These are phyloP conservation scores for Euclidium syriacum DNA, from an alignment of 345 rosid species.

Conservation along the genomic window DNA sequence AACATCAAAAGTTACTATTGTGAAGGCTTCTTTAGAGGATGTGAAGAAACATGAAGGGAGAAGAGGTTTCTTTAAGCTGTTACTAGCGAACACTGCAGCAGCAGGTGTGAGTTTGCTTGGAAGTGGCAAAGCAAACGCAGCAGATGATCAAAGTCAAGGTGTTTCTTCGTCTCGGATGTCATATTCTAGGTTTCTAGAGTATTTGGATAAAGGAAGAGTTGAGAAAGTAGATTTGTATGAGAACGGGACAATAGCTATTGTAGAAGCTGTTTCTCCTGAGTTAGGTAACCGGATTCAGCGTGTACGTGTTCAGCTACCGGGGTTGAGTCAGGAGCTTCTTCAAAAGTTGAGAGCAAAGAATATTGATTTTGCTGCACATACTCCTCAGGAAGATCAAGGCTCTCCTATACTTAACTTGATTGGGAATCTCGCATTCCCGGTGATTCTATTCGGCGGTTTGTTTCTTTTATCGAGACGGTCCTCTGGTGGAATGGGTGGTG, in stretches of 20 bases:
- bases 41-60: conserved; percentile 52
- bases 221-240: conserved; percentile 84
- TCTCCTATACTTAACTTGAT: conserved; percentile 75
- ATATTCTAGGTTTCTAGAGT: conserved; percentile 90
- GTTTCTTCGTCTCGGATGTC: conserved; percentile 98
- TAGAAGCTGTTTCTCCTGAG: conserved; percentile 95
- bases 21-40: conserved; percentile 55
- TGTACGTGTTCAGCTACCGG: conserved; percentile 93
- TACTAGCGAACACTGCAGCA: conserved; percentile 57
- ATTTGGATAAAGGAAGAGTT: conserved; percentile 84
- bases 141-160: conserved; percentile 92
- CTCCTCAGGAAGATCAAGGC: conserved; percentile 94
- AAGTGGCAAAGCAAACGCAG: conserved; percentile 67
- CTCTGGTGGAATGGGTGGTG: conserved; percentile 99
- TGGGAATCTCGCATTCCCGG: conserved; percentile 88
- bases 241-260: conserved; percentile 95
- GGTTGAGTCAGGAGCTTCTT: conserved; percentile 89
- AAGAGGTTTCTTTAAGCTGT: conserved; percentile 60
- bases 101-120: conserved; percentile 57
- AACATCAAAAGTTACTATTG: conserved; percentile 31
- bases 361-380: conserved; percentile 92
- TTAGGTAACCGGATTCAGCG: conserved; percentile 87
- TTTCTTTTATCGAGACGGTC: conserved; percentile 93
- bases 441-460: conserved; percentile 77
- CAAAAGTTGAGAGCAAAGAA: conserved; percentile 93